phyloP scores from a whole-genome alignment of 345 rosid genomes.

The Rhodomyrtus tomentosa region DNA sequence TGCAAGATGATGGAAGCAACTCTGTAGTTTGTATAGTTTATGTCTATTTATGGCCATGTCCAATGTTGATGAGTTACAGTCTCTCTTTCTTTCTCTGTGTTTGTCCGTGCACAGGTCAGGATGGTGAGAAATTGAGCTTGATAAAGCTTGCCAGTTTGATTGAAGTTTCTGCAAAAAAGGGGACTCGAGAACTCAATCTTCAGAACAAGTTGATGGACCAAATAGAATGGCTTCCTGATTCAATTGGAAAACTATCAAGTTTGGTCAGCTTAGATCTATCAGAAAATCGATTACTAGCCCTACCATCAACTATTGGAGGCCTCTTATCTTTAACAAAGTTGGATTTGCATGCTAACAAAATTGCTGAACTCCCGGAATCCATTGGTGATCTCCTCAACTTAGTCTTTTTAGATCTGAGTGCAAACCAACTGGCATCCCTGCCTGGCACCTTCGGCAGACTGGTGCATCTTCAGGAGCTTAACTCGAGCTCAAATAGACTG shows the following conservation, averaged over 20 bases:
- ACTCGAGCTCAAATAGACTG: slow-evolving; percentile 75
- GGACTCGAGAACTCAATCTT: slow-evolving; percentile 68
- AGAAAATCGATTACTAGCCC: slow-evolving; percentile 55
- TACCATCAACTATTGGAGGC: slow-evolving; percentile 68
- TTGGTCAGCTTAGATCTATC: slow-evolving; percentile 69
- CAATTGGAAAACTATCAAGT: slow-evolving; percentile 71
- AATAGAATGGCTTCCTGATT: slow-evolving; percentile 92
- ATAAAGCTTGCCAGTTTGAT: slow-evolving; percentile 90
- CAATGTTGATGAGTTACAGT: not conserved
- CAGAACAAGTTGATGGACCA: slow-evolving; percentile 77
- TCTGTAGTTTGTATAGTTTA: not conserved
- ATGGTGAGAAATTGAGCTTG: slow-evolving; percentile 66
- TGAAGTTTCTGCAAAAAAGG: slow-evolving; percentile 80
- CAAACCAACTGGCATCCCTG: slow-evolving; percentile 62
- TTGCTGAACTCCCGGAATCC: slow-evolving; percentile 59
- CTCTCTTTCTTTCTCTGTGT: not conserved
- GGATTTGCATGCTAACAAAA: slow-evolving; percentile 77
- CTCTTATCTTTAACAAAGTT: slow-evolving; percentile 60
- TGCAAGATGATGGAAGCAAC: not conserved
- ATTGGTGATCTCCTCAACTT: slow-evolving; percentile 65
- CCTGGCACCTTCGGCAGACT: slow-evolving; percentile 54
- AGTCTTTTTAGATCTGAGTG: slow-evolving; percentile 57
- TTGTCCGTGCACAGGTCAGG: slow-evolving; percentile 37
- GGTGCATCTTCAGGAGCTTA: slow-evolving; percentile 70
- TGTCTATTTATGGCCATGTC: not conserved